Percentiles rank a stretch among this genome's conserved stretches.
Conservation (phyloP, 805 yeast species). For the Kodamaea restingae region DNA sequence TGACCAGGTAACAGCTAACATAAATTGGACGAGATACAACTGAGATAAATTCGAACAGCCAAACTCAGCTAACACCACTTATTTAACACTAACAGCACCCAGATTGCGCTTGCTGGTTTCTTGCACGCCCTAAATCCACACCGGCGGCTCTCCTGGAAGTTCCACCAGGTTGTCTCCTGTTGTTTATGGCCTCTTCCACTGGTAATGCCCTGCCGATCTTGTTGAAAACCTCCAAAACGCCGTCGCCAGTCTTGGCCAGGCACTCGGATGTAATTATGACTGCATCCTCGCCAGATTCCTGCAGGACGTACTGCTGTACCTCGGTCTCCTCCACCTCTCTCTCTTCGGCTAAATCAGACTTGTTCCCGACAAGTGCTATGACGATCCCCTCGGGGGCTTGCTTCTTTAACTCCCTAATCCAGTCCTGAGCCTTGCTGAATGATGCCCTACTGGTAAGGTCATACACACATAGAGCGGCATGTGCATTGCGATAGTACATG, state of each 20-base stretch:
- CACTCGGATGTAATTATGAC: conserved; percentile 34
- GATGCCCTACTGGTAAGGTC: conserved; percentile 72
- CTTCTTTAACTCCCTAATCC: conserved; percentile 76
- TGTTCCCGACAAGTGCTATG: conserved; percentile 82
- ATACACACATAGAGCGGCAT: conserved; percentile 74
- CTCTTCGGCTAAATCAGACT: conserved; percentile 53
- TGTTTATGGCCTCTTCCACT: conserved; percentile 32
- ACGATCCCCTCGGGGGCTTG: conserved; percentile 75
- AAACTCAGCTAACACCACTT: too few relatives aligned
- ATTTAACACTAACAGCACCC: conserved; percentile 26
- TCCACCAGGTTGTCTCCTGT: conserved; percentile 23
- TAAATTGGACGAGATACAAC: too few relatives aligned
- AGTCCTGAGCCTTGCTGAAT: conserved; percentile 62
- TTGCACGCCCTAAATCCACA: conserved; percentile 32
- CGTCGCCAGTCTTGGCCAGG: conserved; percentile 44
- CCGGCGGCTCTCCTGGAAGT: conserved; percentile 29
- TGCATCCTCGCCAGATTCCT: conserved; percentile 43
- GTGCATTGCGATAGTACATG: conserved; percentile 78
- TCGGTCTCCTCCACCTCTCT: conserved; percentile 40
- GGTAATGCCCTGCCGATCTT: conserved; percentile 41
- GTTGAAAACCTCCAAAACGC: conserved; percentile 39
- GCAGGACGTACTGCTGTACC: conserved; percentile 46
- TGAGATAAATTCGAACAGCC: too few relatives aligned
- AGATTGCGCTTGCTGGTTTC: conserved; percentile 21
- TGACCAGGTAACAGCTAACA: too few relatives aligned